Percentiles rank a stretch among this genome's conserved stretches.
Conservation (phyloP, 352 stramenopile species). For the Thalassiosira exigua region DNA sequence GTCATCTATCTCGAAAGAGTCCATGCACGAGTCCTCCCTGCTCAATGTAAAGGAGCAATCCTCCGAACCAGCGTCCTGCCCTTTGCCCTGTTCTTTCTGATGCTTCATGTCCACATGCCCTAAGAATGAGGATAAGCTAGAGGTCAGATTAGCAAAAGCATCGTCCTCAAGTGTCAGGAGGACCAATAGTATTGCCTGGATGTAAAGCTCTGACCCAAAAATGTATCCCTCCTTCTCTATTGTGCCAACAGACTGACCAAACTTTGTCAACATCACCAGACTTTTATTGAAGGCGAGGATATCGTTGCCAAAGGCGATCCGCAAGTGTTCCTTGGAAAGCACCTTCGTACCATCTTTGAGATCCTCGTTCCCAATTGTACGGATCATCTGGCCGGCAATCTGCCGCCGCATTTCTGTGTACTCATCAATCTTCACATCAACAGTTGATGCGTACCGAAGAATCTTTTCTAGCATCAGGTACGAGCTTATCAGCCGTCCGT, state of each 20-base stretch:
- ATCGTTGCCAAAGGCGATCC: slow-evolving; percentile 23
- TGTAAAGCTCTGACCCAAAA: slow-evolving; percentile 43
- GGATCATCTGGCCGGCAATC: slow-evolving; percentile 31
- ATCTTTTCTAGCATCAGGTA: slow-evolving; percentile 55
- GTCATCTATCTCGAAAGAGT: slow-evolving; percentile 44
- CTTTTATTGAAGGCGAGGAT: slow-evolving; percentile 38
- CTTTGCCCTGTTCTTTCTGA: slow-evolving; percentile 4
- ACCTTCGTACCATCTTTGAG: slow-evolving; percentile 25
- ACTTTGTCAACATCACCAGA: slow-evolving; percentile 47
- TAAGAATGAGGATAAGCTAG: slow-evolving; percentile 26
- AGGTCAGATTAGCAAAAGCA: slow-evolving; percentile 41
- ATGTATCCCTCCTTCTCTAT: slow-evolving; percentile 50
- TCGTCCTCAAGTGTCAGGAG: slow-evolving; percentile 38
- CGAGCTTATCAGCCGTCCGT: slow-evolving; percentile 29
- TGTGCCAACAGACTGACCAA: slow-evolving; percentile 50
- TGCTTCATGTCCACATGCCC: slow-evolving; percentile 18
- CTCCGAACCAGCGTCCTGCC: slow-evolving; percentile 5
- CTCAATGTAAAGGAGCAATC: slow-evolving; percentile 4
- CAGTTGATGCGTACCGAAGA: slow-evolving; percentile 20
- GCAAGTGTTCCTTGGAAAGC: slow-evolving; percentile 43
- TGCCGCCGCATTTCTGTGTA: slow-evolving; percentile 16
- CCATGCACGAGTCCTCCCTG: slow-evolving; percentile 11
- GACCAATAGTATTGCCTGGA: slow-evolving; percentile 34
- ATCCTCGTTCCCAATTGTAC: slow-evolving; percentile 33
- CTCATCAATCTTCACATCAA: slow-evolving; percentile 25